Evolutionary conservation across 1,139 yeast genomes (phyloP), one percentile per base, ranked within the genome.

Genomic region (Protomyces inouyei): DNA sequence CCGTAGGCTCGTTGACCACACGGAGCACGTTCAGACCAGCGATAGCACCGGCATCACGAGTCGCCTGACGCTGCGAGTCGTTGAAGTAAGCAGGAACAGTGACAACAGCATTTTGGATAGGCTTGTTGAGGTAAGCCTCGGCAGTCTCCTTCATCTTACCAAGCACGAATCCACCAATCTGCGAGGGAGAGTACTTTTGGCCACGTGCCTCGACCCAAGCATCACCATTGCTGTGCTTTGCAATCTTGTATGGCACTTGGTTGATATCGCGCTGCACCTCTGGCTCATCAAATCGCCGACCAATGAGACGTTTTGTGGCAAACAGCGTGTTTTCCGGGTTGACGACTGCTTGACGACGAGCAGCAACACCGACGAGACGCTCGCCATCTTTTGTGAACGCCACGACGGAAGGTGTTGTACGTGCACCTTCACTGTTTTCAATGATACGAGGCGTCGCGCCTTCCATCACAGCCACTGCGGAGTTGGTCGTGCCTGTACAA

Each of bases 151-250:
- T 92, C 87, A 87, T 83, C 83, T 93, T 93, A 85, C 90, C 91
- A 74, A 93, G 84, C 69, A 93, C 86, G 76, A 91, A 92, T 72
- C 98, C 98, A 79, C 98, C 98, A 73, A 93, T 89, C 80, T 93
- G 97, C 74, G 96, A 87, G 75, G 98, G 96, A 71, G 98, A 87
- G 84, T 89, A 90, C 75, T 83, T 85, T 79, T 88, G 88, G 76
- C 96, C 97, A 76, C 88, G 83, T 71, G 97, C 97, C 82, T 92
- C 97, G 69, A 93, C 88, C 98, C 98, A 95, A 72, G 98, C 98
- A 76, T 95, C 98, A 77, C 98, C 98, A 77, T 93, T 93, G 70
- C 84, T 77, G 83, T 92, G 97, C 83, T 92, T 90, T 74, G 92
- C 89, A 71, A 93, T 93, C 83, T 92, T 92, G 86, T 89, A 93